Percentiles rank a stretch among this genome's conserved stretches.
phyloP scores from a whole-genome alignment of 2,329 filamentous ascomycete species.

The Penicillium thymicola region DNA sequence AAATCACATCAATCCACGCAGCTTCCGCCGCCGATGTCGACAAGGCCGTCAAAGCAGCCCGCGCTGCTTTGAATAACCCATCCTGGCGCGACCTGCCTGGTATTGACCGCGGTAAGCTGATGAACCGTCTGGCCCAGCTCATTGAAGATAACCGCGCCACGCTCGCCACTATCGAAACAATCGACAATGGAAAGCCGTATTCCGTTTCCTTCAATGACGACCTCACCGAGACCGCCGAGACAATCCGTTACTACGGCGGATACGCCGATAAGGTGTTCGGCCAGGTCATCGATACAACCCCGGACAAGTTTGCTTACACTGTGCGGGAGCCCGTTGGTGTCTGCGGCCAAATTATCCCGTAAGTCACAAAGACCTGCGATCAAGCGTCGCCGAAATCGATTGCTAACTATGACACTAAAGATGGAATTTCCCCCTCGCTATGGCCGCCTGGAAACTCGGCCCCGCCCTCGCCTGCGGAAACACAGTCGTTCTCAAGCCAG shows the following conservation, averaged over 20 bases:
- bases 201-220: slow-evolving; percentile 23
- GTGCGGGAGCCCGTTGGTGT: slow-evolving; percentile 70
- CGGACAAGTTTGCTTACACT: slow-evolving; percentile 77
- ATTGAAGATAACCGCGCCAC: slow-evolving; percentile 59
- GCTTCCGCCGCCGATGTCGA: slow-evolving; percentile 35
- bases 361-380: slow-evolving; percentile 67
- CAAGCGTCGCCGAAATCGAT: slow-evolving; percentile 23
- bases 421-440: slow-evolving; percentile 56
- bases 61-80: slow-evolving; percentile 28
- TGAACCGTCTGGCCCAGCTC: slow-evolving; percentile 63
- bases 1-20: slow-evolving; percentile 32
- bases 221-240: slow-evolving; percentile 24
- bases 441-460: slow-evolving; percentile 54
- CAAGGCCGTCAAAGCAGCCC: slow-evolving; percentile 33
- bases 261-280: slow-evolving; percentile 87
- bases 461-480: slow-evolving; percentile 36
- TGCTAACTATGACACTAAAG: neutral
- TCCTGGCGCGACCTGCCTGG: slow-evolving; percentile 28
- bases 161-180: slow-evolving; percentile 63
- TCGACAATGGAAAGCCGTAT: slow-evolving; percentile 66
- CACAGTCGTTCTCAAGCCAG: slow-evolving; percentile 35
- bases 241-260: slow-evolving; percentile 58
- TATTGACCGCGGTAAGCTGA: slow-evolving; percentile 61
- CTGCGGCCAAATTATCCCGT: slow-evolving; percentile 79
- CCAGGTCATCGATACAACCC: slow-evolving; percentile 71